A percentile compares a stretch with the other conserved stretches of the same genome.
Evolutionary conservation across 2,329 filamentous ascomycete genomes (phyloP).

Genomic region (Colletotrichum camelliae): DNA sequence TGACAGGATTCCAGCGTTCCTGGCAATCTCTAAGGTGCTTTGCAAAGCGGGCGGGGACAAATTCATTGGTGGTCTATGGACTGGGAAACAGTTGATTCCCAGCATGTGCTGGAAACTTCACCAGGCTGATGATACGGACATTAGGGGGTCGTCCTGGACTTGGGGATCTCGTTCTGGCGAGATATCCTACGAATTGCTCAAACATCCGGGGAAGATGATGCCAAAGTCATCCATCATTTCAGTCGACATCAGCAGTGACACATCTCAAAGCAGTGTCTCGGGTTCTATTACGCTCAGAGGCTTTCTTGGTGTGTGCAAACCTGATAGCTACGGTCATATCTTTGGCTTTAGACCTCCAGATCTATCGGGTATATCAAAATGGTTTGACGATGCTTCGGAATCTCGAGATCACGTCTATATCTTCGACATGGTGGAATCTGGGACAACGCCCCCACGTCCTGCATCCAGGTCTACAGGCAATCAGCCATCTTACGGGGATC

Average conservation of each 20-base stretch:
- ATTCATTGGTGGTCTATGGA: background rate
- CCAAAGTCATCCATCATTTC: background rate
- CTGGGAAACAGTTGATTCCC: accelerated
- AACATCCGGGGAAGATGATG: background rate
- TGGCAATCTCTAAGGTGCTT: background rate
- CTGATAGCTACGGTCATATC: too few species aligned
- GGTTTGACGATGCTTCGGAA: background rate
- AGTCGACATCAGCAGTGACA: background rate
- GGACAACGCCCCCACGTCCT: background rate
- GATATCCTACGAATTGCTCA: background rate
- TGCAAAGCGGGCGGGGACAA: background rate
- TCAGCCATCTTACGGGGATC: too few species aligned
- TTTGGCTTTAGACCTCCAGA: too few species aligned
- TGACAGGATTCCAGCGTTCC: background rate
- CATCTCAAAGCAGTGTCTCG: background rate
- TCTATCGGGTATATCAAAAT: background rate
- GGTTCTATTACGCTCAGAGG: background rate
- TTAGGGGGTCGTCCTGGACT: background rate
- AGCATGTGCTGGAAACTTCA: background rate
- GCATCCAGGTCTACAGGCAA: background rate
- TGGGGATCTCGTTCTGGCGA: background rate
- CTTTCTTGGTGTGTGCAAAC: background rate
- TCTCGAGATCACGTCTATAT: background rate
- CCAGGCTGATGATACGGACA: background rate
- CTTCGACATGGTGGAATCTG: background rate